A percentile compares a stretch with the other conserved stretches of the same genome.
Evolutionary conservation across 768 basidiomycete genomes (phyloP).

Genomic region (Boletus reticulatus): DNA sequence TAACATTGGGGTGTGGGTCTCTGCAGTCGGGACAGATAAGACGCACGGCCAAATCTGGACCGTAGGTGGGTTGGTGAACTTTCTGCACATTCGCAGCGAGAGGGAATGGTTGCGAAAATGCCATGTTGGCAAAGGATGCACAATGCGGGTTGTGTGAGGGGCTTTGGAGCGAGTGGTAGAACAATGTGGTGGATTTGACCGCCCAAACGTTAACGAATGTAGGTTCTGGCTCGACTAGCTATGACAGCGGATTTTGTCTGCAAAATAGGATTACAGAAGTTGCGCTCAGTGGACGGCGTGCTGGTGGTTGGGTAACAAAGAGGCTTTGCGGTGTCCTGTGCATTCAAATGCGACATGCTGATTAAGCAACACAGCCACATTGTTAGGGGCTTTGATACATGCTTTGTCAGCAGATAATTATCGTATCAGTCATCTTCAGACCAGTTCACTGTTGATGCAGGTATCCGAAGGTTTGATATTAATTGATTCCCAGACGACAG

Average conservation of each 20-base stretch:
- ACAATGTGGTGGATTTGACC: constrained; percentile 7
- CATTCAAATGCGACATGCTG: constrained; percentile 18
- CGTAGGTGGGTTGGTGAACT: constrained; percentile 57
- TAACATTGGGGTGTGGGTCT: constrained; percentile 89
- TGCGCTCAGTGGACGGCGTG: constrained; percentile 5
- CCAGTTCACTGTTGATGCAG: no score
- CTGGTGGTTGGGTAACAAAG: constrained; percentile 15
- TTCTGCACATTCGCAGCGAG: constrained; percentile 57
- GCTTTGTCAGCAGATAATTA: no score
- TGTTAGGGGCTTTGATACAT: no score
- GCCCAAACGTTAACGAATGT: constrained; percentile 26
- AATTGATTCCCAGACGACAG: no score
- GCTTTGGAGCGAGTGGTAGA: constrained; percentile 17
- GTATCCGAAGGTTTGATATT: no score
- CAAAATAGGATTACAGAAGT: neutral
- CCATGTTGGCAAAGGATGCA: constrained; percentile 39
- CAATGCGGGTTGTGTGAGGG: constrained; percentile 13
- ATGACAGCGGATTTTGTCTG: constrained; percentile 5
- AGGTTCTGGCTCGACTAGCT: constrained; percentile 17
- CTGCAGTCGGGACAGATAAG: constrained; percentile 95
- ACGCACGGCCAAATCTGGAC: constrained; percentile 82
- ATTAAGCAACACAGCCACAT: constrained; percentile 11
- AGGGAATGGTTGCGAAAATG: constrained; percentile 78
- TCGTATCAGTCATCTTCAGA: no score
- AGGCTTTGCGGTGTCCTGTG: no score